phyloP scores from a whole-genome alignment of 768 basidiomycete species.

The Boletus rubescentipes region DNA sequence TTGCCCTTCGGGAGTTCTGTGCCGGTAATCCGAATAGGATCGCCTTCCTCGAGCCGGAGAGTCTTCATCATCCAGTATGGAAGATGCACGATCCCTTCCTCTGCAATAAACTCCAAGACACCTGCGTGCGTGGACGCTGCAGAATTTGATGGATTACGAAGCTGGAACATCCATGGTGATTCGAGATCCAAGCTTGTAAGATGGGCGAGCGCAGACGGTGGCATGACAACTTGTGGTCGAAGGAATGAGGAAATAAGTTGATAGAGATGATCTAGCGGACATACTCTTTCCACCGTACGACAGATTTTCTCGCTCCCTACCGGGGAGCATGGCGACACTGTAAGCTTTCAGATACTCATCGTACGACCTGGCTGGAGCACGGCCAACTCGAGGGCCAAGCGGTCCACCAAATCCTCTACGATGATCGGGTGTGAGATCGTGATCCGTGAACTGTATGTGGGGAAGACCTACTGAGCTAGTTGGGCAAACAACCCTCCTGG shows the following conservation, averaged over 20 bases:
- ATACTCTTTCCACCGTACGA: constrained; percentile 97
- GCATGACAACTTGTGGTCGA: constrained; percentile 81
- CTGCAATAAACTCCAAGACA: constrained; percentile 98
- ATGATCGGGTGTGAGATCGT: constrained; percentile 19
- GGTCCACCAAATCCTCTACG: constrained; percentile 54
- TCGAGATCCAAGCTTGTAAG: constrained; percentile 86
- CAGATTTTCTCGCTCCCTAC: constrained; percentile 83
- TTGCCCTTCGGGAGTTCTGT: constrained; percentile 89
- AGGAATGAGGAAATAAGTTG: constrained; percentile 8
- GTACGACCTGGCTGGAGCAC: constrained; percentile 68
- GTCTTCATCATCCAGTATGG: constrained; percentile 99
- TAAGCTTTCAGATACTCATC: constrained; percentile 95
- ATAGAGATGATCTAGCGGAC: constrained; percentile 38
- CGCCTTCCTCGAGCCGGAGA: constrained; percentile 88
- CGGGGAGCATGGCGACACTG: constrained; percentile 91
- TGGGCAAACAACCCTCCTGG: constrained; percentile 66
- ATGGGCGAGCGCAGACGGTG: constrained; percentile 88
- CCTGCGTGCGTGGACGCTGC: constrained; percentile 92
- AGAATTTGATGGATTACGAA: constrained; percentile 84
- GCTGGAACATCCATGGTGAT: constrained; percentile 93
- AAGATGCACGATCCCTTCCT: constrained; percentile 92
- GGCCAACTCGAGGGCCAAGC: constrained; percentile 45
- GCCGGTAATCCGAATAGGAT: constrained; percentile 91
- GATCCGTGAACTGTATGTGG: not conserved
- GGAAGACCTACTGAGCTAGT: constrained; percentile 52